Conservation (phyloP, 2,329 filamentous ascomycete species). For the Ophiobolus disseminans region DNA sequence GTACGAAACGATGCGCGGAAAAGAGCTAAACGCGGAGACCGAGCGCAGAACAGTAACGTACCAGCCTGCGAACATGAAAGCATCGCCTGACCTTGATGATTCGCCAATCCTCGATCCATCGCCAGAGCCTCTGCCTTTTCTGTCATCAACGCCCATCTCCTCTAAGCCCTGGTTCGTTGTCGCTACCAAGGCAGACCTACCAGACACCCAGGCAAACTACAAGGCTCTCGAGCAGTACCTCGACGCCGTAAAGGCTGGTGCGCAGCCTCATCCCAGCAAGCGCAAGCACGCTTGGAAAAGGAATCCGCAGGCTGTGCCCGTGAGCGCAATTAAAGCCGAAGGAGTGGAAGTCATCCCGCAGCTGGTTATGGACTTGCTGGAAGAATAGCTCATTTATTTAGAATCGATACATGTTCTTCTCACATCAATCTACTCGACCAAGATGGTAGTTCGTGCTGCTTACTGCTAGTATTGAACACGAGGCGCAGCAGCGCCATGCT, state of each 20-base stretch:
- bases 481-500: no score
- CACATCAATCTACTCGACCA: neutral
- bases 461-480: no score
- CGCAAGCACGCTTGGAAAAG: constrained; percentile 67
- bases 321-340: constrained; percentile 88
- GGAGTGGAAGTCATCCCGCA: constrained; percentile 79
- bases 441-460: no score
- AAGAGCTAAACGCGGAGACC: constrained; percentile 70
- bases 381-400: constrained; percentile 26
- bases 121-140: constrained; percentile 52
- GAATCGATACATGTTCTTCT: constrained; percentile 17
- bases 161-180: constrained; percentile 97
- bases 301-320: constrained; percentile 72
- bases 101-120: constrained; percentile 32
- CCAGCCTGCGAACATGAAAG: constrained; percentile 33
- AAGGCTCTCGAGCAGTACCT: constrained; percentile 73
- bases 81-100: constrained; percentile 26
- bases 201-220: constrained; percentile 81
- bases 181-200: constrained; percentile 88
- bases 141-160: constrained; percentile 74
- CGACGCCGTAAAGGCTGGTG: constrained; percentile 66
- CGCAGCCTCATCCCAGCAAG: constrained; percentile 75
- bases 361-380: constrained; percentile 72
- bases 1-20: constrained; percentile 82
- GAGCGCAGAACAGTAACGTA: constrained; percentile 68